phyloP scores from a whole-genome alignment of 305 asterid species.

The Plantago lanceolata region DNA sequence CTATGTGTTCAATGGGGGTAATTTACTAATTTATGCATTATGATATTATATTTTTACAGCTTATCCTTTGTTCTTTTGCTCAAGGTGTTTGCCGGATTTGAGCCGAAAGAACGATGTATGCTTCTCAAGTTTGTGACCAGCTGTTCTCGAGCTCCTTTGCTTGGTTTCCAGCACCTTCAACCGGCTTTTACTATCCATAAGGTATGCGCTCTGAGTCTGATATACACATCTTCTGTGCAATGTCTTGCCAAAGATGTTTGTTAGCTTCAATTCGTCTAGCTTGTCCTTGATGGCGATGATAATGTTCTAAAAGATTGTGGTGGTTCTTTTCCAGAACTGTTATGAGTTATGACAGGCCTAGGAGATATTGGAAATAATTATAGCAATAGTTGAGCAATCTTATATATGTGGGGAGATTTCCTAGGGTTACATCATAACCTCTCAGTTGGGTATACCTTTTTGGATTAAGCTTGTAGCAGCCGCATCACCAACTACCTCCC shows the following conservation, averaged over 20 bases:
- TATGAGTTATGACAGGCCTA: background rate
- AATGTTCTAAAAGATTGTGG: background rate
- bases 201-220: conserved; percentile 38
- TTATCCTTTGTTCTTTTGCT: conserved; percentile 23
- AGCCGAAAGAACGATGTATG: conserved; percentile 86
- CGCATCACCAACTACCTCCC: background rate
- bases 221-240: conserved; percentile 2
- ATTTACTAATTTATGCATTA: background rate
- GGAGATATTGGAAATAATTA: background rate
- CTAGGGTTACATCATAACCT: background rate
- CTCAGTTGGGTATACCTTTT: background rate
- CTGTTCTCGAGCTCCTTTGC: conserved; percentile 93
- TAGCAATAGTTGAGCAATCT: background rate
- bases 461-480: background rate
- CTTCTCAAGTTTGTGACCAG: conserved; percentile 96
- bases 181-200: conserved; percentile 94
- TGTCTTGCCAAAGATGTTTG: conserved; percentile 2
- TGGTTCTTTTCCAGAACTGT: background rate
- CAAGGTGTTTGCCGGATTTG: conserved; percentile 71
- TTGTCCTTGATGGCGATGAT: conserved; percentile 14
- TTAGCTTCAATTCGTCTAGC: conserved; percentile 23
- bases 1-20: background rate
- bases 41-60: conserved; percentile 4
- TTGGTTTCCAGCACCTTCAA: conserved; percentile 91
- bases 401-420: background rate